phyloP scores from a whole-genome alignment of 352 stramenopile genomes.

The Globisporangium middletonii region DNA sequence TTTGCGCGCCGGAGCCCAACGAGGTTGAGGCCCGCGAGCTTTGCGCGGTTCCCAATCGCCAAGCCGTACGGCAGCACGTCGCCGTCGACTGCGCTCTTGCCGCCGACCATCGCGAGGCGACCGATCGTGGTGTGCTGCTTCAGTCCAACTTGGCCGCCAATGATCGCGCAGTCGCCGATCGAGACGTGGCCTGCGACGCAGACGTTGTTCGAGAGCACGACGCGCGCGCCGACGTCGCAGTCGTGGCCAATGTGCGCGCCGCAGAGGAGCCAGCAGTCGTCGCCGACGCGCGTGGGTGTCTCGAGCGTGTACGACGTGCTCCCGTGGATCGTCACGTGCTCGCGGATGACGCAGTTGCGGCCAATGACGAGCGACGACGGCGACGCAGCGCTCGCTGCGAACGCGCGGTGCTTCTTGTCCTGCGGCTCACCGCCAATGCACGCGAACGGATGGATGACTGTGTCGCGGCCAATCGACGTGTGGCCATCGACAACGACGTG shows the following conservation, averaged over 20 bases:
- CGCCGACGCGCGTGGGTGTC: slow-evolving; percentile 48
- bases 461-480: slow-evolving; percentile 48
- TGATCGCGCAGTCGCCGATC: slow-evolving; percentile 68
- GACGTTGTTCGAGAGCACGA: slow-evolving; percentile 81
- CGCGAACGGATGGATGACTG: slow-evolving; percentile 64
- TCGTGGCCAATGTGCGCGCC: slow-evolving; percentile 75
- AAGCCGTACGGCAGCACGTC: slow-evolving; percentile 79
- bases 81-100: slow-evolving; percentile 74
- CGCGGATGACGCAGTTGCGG: slow-evolving; percentile 68
- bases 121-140: slow-evolving; percentile 76
- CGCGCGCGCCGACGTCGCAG: slow-evolving; percentile 45
- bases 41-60: slow-evolving; percentile 68
- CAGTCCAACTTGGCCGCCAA: slow-evolving; percentile 70
- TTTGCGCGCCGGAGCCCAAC: slow-evolving; percentile 61
- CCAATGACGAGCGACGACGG: slow-evolving; percentile 41
- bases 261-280: slow-evolving; percentile 78
- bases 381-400: not conserved
- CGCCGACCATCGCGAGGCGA: slow-evolving; percentile 69
- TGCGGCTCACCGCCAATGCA: slow-evolving; percentile 70
- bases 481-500: slow-evolving; percentile 74
- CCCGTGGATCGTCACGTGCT: slow-evolving; percentile 79
- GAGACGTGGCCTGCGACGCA: slow-evolving; percentile 75
- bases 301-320: slow-evolving; percentile 60
- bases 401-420: slow-evolving; percentile 57
- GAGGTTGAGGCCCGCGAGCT: slow-evolving; percentile 71